Conservation (phyloP, 805 yeast species). For the Kodamaea kakaduensis region DNA sequence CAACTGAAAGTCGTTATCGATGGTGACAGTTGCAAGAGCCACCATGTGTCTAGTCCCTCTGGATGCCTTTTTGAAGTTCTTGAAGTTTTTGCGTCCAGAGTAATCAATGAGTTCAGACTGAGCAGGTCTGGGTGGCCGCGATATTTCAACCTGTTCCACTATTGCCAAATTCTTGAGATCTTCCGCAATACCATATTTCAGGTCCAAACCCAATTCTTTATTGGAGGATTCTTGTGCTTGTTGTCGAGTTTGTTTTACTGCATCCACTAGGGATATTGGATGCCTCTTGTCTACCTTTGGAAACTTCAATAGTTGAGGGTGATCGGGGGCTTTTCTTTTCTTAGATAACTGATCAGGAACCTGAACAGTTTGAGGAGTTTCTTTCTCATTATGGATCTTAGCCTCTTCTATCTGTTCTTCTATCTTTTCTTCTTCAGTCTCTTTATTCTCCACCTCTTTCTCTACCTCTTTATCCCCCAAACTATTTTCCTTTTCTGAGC, state of each 20-base stretch:
- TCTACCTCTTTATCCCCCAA: no score
- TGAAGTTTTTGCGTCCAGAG: slow-evolving; percentile 29
- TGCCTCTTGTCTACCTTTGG: slow-evolving; percentile 4
- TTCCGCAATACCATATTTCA: neutral
- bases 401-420: no score
- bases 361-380: neutral
- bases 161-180: slow-evolving; percentile 33
- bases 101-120: slow-evolving; percentile 15
- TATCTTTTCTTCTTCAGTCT: neutral
- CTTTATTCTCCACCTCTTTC: neutral
- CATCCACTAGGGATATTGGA: slow-evolving; percentile 24
- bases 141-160: slow-evolving; percentile 26
- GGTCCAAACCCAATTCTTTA: slow-evolving; percentile 24
- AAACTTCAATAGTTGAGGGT: slow-evolving; percentile 1
- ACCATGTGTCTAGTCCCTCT: slow-evolving; percentile 12
- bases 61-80: slow-evolving; percentile 27
- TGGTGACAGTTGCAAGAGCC: slow-evolving; percentile 15
- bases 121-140: slow-evolving; percentile 6
- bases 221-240: slow-evolving; percentile 19
- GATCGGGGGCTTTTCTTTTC: slow-evolving; percentile 1
- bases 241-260: slow-evolving; percentile 25
- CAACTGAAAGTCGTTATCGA: slow-evolving; percentile 11
- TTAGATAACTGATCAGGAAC: neutral
- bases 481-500: no score
- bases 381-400: no score